phyloP scores from a whole-genome alignment of 768 basidiomycete species.

The Megacollybia marginata region DNA sequence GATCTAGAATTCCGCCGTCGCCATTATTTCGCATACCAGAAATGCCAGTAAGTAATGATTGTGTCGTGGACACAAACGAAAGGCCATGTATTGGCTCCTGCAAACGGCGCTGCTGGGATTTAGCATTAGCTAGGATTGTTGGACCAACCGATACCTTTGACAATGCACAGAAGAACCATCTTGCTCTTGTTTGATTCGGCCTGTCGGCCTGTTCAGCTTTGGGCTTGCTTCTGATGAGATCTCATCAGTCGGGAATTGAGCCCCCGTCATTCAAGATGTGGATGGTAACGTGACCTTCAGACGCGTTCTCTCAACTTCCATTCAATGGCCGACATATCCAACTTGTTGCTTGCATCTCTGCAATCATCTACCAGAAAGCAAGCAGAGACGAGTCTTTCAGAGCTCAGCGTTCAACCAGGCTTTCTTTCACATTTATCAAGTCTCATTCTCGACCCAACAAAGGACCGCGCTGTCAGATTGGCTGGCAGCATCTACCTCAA shows the following conservation, averaged over 20 bases:
- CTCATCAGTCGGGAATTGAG: slow-evolving; percentile 79
- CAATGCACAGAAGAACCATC: slow-evolving; percentile 91
- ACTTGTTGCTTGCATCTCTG: slow-evolving; percentile 67
- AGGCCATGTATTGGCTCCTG: slow-evolving; percentile 82
- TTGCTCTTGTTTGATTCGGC: slow-evolving; percentile 79
- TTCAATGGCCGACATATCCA: slow-evolving; percentile 58
- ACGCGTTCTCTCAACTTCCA: not conserved
- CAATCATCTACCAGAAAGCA: slow-evolving; percentile 63
- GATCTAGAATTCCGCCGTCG: no score
- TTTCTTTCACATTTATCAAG: slow-evolving; percentile 76
- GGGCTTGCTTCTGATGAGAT: slow-evolving; percentile 64
- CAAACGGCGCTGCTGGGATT: slow-evolving; percentile 54
- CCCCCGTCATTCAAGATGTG: slow-evolving; percentile 57
- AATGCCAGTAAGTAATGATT: no score
- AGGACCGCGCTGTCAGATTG: slow-evolving; percentile 67
- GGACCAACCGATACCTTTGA: slow-evolving; percentile 55
- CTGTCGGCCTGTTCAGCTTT: slow-evolving; percentile 90
- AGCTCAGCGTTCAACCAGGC: slow-evolving; percentile 62
- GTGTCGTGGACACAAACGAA: no score
- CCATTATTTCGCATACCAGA: no score
- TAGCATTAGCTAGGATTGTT: not conserved
- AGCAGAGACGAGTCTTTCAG: slow-evolving; percentile 71
- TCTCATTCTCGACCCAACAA: slow-evolving; percentile 64
- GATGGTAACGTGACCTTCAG: no score
- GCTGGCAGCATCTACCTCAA: slow-evolving; percentile 89